Evolutionary conservation across 208 protist genomes (phyloP), one percentile per base, ranked within the genome.

Genomic region (Trypanosoma boissoni): DNA sequence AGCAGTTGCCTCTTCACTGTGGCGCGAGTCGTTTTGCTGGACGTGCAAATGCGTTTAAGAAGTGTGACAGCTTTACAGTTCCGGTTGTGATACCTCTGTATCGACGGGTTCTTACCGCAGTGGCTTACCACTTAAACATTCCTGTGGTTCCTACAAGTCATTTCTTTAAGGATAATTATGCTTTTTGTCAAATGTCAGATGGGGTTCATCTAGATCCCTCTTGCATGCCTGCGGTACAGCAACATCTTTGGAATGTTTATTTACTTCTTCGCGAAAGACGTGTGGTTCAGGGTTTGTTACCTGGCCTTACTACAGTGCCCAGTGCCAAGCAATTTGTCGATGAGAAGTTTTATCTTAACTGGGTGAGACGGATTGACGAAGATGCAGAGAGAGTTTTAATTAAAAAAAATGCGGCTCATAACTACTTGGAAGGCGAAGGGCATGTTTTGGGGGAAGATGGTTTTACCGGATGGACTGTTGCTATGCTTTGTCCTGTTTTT

Each of bases 1-100:
- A 57, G 31, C 51, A 57, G 51, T 42, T 44, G 21, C 14, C 36
- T 39, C 51, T 43, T 43, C 28, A 57, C 28, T 57, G 51, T 12
- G 3, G 2, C 26, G 51, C 51, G 51, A 24, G 16, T 26, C 51
- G 51, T 20, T 57, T 57, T 43, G 7, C 27, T 3, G 51, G 34
- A 24, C 31, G n/a, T 16, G 23, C 20, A 3, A 39, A 43, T 26
- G 14, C 2, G 26, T 57, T 57, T 12, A 39, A 43, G 14, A 39
- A 39, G 3, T 57, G 51, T 12, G 31, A 26, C n/a, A 39, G 14
- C 31, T 18, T 57, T 43, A 18, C 36, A 39, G 12, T 28, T 16
- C 51, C 51, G 24, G 16, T 57, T 23, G 34, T 57, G 4, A 28
- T 57, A 2, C 51, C 51, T 18, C 27, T 57, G 27, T 57, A 57